Conservation (phyloP, 2,329 filamentous ascomycete species). For the Colletotrichum tofieldiae region DNA sequence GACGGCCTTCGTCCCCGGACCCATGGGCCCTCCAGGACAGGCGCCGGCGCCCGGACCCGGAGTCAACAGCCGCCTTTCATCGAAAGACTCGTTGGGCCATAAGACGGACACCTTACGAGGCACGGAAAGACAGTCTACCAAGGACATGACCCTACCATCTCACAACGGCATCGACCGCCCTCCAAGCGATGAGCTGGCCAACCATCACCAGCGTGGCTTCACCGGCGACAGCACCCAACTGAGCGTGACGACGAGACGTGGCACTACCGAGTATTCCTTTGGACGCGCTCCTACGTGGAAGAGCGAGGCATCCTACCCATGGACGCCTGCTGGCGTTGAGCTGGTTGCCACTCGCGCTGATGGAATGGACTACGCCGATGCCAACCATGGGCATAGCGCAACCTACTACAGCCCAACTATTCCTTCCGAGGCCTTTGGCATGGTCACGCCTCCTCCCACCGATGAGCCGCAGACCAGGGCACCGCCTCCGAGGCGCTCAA, state of each 20-base stretch:
- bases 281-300: constrained; percentile 41
- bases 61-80: constrained; percentile 32
- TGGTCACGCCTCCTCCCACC: constrained; percentile 50
- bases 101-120: constrained; percentile 31
- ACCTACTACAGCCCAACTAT: constrained; percentile 61
- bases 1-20: constrained; percentile 46
- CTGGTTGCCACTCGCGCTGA: constrained; percentile 42
- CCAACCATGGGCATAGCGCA: constrained; percentile 49
- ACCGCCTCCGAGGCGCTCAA: constrained; percentile 46
- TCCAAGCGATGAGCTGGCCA: constrained; percentile 15
- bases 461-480: constrained; percentile 30
- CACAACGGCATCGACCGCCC: constrained; percentile 30
- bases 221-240: constrained; percentile 29
- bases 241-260: constrained; percentile 34
- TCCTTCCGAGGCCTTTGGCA: constrained; percentile 59
- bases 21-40: constrained; percentile 52
- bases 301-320: constrained; percentile 38
- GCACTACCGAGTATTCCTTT: constrained; percentile 36
- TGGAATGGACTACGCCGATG: constrained; percentile 43
- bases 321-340: constrained; percentile 39
- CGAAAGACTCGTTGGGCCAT: constrained; percentile 30
- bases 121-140: constrained; percentile 31
- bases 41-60: constrained; percentile 29
- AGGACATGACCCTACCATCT: constrained; percentile 22
- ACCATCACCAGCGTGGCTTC: constrained; percentile 31